Base-by-base conservation (phyloP, 345 rosid genomes). In the Aquilaria sinensis region DNA sequence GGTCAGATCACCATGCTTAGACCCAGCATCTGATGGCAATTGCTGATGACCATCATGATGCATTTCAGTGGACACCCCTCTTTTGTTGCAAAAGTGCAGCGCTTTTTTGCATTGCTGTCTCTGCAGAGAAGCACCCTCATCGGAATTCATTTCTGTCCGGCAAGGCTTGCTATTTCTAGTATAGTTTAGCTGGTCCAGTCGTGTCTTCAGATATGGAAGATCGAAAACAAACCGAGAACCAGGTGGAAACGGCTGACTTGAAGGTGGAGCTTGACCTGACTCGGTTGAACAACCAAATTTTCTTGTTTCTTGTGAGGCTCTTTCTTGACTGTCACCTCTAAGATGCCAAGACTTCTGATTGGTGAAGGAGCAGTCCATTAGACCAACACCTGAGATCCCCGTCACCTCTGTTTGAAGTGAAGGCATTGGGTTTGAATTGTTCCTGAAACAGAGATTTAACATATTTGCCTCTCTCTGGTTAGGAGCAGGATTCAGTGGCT, bases 121-220 rank as follows among this genome's bases (percentile, higher is more conserved):
- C 2, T 62, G 56, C 52, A 54, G 6, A 53, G 62, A 31, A 31
- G 67, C 12, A n/a, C 31, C 47, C 49, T 65, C 68, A 1, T 62
- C 68, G 1, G 14, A 51, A 23, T 51, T 56, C 32, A 60, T 41
- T 47, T 56, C 63, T 48, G 32, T 47, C 50, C 47, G 62, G 45
- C 29, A 50, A 9, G 47, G 51, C 54, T 58, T 72, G 33, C 54
- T 58, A 53, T 29, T 67, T 60, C 51, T 66, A 12, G 56, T 4
- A 2, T 58, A 56, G 11, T 67, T 78, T 54, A 76, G 57, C 70
- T 77, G 64, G 53, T 74, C 78, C 30, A 80, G 75, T 59, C 57
- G 65, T 37, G 70, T 68, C 69, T 64, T 68, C 15, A 76, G 70
- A 63, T 70, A 78, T 8, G 82, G 78, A 48, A 78, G 68, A 70